Base-by-base conservation (phyloP, 2,329 filamentous ascomycete species). In the Xylariaceae sp. region DNA sequence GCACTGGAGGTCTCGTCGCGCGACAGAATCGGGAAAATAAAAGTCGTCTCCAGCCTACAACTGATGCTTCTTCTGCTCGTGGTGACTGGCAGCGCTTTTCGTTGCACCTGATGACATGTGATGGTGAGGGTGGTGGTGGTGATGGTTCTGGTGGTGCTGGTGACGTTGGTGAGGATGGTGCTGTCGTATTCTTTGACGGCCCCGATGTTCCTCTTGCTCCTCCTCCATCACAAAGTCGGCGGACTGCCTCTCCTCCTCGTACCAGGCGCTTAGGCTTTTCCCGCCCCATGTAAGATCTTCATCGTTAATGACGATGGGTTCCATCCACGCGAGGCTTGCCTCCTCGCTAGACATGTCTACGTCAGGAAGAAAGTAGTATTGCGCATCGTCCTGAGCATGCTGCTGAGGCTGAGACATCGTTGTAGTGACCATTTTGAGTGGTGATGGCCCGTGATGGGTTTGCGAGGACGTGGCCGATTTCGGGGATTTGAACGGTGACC, bases 231-330 rank as follows among this genome's bases (percentile, higher is more conserved):
- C 60, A 33, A 60, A 59, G 59, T 64, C 69, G 35, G 67, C 55
- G 13, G 66, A 61, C 34, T 66, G 60, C 29, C 71, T 65, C 46
- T 76, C 73, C 61, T 79, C 75, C 59, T 79, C 75, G 56, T 79
- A 76, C 74, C 74, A 78, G 12, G 68, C 62, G 56, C 73, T 74
- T 29, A 79, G 58, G 27, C 73, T 66, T 67, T 78, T 79, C 51
- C 75, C 75, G 40, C 74, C 73, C 50, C 78, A 79, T 56, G 69
- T 77, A 26, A 79, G 63, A 47, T 79, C 75, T 40, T 78, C 74
- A 53, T 79, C 75, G 40, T 79, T 74, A 50, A 79, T 79, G 44
- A 74, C 63, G 34, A 71, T 78, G 23, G 71, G 68, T 38, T 70
- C 65, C 46, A 74, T 67, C 74, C 73, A 78, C 31, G 54, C 55